Evolutionary conservation across 208 protist genomes (phyloP), one percentile per base, ranked within the genome.

Genomic region (Crithidia mellificae): DNA sequence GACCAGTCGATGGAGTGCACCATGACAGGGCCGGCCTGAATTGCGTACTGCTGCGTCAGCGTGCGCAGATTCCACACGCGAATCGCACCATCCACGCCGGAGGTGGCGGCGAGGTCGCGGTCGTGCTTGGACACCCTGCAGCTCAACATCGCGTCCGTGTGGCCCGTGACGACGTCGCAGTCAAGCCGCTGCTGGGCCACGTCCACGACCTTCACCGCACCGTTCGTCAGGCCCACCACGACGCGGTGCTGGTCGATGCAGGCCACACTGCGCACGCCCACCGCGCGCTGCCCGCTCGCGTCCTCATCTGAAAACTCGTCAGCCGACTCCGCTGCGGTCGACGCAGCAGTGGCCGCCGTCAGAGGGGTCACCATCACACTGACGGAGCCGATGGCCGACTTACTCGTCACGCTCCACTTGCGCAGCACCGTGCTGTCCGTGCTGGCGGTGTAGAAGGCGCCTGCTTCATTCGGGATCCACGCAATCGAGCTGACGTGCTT

Each of bases 111-210:
- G 38, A 88, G 63, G 62, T 97, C 85, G 41, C 80, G 74, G 77
- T 98, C 86, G 58, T 89, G 77, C 34, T 85, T 74, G 4, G 90
- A 77, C 53, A 96, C 76, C 24, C 63, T 59, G 68, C 87, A 95
- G 62, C 76, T 70, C 47, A 97, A 86, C 38, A 89, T 80, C 7
- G 78, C 88, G 63, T 98, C 91, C 0, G 87, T 96, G 79, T 98
- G 94, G 1, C 85, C 74, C 11, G 77, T 63, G 29, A 69, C 59
- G 32, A 83, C 78, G 52, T 90, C 62, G 57, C 83, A 86, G 55
- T 88, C 81, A 12, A 84, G 75, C 1, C 75, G 70, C 41, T 78
- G 75, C 63, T 69, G 76, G 7, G 78, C 41, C 17, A 87, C 72
- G 75, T 96, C 87, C 76, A 77, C 96, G 15, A 96, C 87, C 24